phyloP scores from a whole-genome alignment of 805 yeast genomes.

The Brettanomyces anomalus region DNA sequence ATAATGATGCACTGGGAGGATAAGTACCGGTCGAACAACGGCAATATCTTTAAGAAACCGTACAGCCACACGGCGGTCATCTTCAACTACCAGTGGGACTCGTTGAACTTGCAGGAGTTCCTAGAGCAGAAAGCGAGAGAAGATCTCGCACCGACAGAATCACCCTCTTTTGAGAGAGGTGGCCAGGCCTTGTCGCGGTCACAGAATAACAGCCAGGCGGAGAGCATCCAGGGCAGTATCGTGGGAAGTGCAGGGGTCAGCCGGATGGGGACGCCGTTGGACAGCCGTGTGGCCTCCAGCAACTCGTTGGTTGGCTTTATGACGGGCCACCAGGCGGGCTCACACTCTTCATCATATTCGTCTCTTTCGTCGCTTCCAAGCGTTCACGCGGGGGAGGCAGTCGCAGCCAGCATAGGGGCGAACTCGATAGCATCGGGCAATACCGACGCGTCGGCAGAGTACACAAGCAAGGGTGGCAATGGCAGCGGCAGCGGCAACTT shows the following conservation, averaged over 20 bases:
- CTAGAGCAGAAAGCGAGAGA: constrained; percentile 5
- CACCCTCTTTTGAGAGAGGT: not conserved
- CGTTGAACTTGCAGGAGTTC: constrained; percentile 42
- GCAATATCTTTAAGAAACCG: constrained; percentile 33
- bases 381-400: not conserved
- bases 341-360: constrained; percentile 33
- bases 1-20: constrained; percentile 61
- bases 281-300: not conserved
- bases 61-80: constrained; percentile 49
- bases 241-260: too few relatives aligned
- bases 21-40: constrained; percentile 35
- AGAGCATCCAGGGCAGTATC: not conserved
- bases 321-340: constrained; percentile 18
- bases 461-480: too few relatives aligned
- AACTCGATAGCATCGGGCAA: not conserved
- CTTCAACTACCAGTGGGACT: constrained; percentile 75
- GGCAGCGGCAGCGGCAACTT: too few relatives aligned
- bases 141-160: not conserved
- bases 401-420: not conserved
- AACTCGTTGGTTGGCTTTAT: constrained; percentile 12
- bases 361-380: constrained; percentile 31
- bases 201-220: not conserved
- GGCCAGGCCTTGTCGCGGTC: not conserved
- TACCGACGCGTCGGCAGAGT: not conserved
- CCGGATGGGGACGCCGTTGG: not conserved